A percentile compares a stretch with the other conserved stretches of the same genome.
Evolutionary conservation across 768 basidiomycete genomes (phyloP).

Genomic region (Symmetrospora coprosmae): DNA sequence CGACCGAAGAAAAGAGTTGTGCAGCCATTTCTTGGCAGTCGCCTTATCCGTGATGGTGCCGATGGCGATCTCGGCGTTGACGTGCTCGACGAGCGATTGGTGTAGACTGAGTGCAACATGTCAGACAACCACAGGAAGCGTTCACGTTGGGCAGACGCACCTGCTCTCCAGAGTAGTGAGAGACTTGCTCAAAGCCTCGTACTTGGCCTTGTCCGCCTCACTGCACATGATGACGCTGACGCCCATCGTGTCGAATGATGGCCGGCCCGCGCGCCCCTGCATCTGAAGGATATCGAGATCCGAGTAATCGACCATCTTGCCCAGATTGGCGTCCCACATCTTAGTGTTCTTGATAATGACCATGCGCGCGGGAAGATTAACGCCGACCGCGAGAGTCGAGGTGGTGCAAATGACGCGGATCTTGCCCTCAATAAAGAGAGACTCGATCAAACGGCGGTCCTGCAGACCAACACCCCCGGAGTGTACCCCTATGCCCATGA

Average conservation of each 20-base stretch:
- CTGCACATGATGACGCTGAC: constrained; percentile 73
- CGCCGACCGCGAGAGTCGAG: constrained; percentile 86
- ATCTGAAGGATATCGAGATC: constrained; percentile 73
- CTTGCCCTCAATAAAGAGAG: constrained; percentile 47
- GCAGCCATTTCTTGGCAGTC: constrained; percentile 68
- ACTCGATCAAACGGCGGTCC: constrained; percentile 62
- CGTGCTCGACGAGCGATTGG: constrained; percentile 66
- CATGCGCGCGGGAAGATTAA: constrained; percentile 87
- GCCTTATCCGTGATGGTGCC: constrained; percentile 59
- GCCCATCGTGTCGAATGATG: constrained; percentile 57
- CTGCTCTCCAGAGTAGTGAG: constrained; percentile 67
- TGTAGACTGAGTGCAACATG: constrained; percentile 45
- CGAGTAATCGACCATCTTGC: constrained; percentile 60
- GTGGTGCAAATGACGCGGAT: constrained; percentile 42
- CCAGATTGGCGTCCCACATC: constrained; percentile 49
- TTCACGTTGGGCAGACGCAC: constrained; percentile 10
- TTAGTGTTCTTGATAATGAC: constrained; percentile 87
- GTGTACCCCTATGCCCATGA: constrained; percentile 69
- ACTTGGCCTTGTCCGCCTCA: constrained; percentile 54
- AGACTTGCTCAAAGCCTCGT: constrained; percentile 47
- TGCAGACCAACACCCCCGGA: constrained; percentile 69
- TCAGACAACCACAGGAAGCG: too few relatives aligned
- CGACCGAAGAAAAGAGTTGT: constrained; percentile 61
- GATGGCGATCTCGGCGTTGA: constrained; percentile 85
- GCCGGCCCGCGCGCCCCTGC: constrained; percentile 51